phyloP scores from a whole-genome alignment of 140 eudicot genomes.

The Ambrosia hybrid region DNA sequence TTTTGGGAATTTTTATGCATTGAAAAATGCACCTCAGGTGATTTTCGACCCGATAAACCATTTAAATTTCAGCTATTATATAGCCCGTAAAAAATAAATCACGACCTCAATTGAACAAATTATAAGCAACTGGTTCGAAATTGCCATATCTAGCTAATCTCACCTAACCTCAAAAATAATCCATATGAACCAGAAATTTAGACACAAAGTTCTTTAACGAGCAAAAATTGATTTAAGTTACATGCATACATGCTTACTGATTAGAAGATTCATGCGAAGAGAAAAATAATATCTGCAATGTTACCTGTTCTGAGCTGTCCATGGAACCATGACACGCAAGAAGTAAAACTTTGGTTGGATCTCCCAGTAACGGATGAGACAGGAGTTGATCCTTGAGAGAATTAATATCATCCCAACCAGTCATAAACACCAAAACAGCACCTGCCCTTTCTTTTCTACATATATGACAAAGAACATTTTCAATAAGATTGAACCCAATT shows the following conservation, averaged over 20 bases:
- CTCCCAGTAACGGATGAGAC: slow-evolving; percentile 82
- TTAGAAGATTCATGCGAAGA: not conserved
- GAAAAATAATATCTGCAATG: not conserved
- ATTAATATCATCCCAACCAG: slow-evolving; percentile 99
- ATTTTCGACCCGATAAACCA: not conserved
- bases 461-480: slow-evolving; percentile 80
- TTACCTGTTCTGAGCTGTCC: slow-evolving; percentile 98
- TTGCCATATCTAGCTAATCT: not conserved
- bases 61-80: not conserved
- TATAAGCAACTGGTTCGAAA: not conserved
- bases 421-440: slow-evolving; percentile 94
- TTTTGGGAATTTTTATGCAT: not conserved
- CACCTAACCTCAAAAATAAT: not conserved
- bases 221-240: too few relatives aligned
- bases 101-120: not conserved
- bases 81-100: not conserved
- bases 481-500: slow-evolving; percentile 93
- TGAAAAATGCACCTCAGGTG: not conserved
- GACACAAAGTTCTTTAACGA: not conserved
- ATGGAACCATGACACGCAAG: slow-evolving; percentile 99
- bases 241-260: too few relatives aligned
- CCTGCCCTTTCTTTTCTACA: slow-evolving; percentile 92
- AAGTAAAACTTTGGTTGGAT: slow-evolving; percentile 74
- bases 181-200: too few relatives aligned
- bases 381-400: slow-evolving; percentile 90